Percentiles rank a stretch among this genome's conserved stretches.
phyloP scores from a whole-genome alignment of 2,329 filamentous ascomycete species.

The Colletotrichum higginsianum region DNA sequence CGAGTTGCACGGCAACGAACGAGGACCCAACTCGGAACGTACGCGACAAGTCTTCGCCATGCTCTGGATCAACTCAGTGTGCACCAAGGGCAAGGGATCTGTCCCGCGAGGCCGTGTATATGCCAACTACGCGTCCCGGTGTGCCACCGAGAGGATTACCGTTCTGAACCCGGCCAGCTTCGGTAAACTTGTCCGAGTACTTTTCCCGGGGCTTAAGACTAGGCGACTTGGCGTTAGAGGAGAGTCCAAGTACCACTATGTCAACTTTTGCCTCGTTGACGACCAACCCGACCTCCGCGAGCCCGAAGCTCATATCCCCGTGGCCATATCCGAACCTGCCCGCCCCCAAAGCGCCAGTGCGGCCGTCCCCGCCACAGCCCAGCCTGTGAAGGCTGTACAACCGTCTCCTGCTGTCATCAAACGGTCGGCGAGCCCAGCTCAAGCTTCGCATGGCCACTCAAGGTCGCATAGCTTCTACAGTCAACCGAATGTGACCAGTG shows the following conservation, averaged over 20 bases:
- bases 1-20: constrained; percentile 84
- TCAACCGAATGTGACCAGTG: constrained; percentile 67
- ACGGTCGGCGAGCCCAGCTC: constrained; percentile 35
- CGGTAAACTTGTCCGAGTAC: constrained; percentile 94
- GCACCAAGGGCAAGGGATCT: constrained; percentile 83
- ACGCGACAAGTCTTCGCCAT: constrained; percentile 90
- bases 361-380: constrained; percentile 48
- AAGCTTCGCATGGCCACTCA: constrained; percentile 46
- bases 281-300: constrained; percentile 67
- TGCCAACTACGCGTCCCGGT: constrained; percentile 93
- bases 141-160: constrained; percentile 92
- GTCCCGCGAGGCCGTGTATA: constrained; percentile 95
- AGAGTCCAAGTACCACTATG: constrained; percentile 98
- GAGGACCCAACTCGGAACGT: constrained; percentile 85
- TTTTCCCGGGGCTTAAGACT: constrained; percentile 96
- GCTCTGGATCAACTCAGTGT: constrained; percentile 85
- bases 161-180: constrained; percentile 98
- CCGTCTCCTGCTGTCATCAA: constrained; percentile 50
- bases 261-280: constrained; percentile 74
- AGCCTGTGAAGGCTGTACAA: constrained; percentile 43
- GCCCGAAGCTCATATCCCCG: constrained; percentile 60
- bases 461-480: constrained; percentile 71
- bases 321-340: constrained; percentile 64
- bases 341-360: constrained; percentile 68
- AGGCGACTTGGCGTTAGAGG: constrained; percentile 91